phyloP scores from a whole-genome alignment of 2,329 filamentous ascomycete species.

The Penicillium sp. region DNA sequence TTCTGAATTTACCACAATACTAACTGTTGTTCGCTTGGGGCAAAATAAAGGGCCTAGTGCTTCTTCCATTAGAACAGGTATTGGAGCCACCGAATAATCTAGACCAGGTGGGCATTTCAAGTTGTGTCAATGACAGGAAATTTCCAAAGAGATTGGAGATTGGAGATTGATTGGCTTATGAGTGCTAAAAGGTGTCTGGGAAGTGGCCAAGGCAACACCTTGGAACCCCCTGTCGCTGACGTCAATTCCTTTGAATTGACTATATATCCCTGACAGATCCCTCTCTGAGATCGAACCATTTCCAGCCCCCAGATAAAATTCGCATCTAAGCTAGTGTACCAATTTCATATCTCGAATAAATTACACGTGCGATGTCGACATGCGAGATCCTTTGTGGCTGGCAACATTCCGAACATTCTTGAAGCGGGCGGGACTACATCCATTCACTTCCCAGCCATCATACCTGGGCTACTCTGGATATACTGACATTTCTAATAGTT shows the following conservation, averaged over 20 bases:
- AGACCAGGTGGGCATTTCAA: not conserved
- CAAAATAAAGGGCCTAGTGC: not conserved
- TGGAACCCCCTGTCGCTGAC: not conserved
- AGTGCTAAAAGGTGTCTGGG: not conserved
- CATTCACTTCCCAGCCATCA: not conserved
- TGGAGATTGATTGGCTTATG: too few relatives aligned
- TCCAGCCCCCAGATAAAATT: not conserved
- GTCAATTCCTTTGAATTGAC: not conserved
- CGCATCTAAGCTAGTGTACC: not conserved
- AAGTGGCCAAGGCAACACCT: not conserved
- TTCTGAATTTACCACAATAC: not conserved
- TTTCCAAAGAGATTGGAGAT: not conserved
- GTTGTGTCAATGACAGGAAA: not conserved
- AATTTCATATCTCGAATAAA: not conserved
- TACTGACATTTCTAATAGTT: not conserved
- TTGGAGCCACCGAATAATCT: not conserved
- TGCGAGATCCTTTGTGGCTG: constrained; percentile 14
- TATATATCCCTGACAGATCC: not conserved
- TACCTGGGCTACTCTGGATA: not conserved
- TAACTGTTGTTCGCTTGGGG: not conserved
- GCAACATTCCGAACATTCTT: constrained; percentile 23
- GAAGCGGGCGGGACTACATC: constrained; percentile 1
- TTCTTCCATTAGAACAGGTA: not conserved
- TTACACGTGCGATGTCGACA: not conserved
- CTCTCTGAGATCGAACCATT: not conserved